Evolutionary conservation across 768 basidiomycete species (phyloP).

Genomic region (Rhodotorula graminis): DNA sequence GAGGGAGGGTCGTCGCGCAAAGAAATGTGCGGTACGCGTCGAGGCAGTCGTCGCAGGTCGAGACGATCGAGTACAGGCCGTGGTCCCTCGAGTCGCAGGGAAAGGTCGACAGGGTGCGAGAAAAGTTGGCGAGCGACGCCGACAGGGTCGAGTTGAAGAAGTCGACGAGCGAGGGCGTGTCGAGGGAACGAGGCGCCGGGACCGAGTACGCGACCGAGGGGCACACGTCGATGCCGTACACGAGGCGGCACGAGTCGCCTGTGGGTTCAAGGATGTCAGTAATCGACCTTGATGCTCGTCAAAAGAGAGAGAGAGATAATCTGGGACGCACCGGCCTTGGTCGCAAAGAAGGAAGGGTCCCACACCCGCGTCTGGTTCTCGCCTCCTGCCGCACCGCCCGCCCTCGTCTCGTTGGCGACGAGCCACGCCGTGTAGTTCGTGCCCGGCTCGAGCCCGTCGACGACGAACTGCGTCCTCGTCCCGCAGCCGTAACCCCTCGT

Average conservation of each 20-base stretch:
- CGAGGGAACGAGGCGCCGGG: slow-evolving; percentile 57
- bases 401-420: slow-evolving; percentile 47
- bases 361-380: slow-evolving; percentile 56
- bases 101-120: slow-evolving; percentile 63
- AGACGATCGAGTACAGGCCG: slow-evolving; percentile 71
- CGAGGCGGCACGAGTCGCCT: slow-evolving; percentile 56
- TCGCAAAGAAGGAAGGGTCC: slow-evolving; percentile 66
- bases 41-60: slow-evolving; percentile 71
- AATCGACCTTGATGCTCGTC: no score
- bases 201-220: slow-evolving; percentile 65
- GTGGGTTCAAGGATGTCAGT: no score
- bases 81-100: slow-evolving; percentile 60
- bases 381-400: background rate
- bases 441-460: slow-evolving; percentile 57
- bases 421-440: slow-evolving; percentile 78
- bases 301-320: no score
- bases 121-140: slow-evolving; percentile 65
- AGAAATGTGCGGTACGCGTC: slow-evolving; percentile 70
- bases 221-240: slow-evolving; percentile 68
- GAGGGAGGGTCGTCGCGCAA: slow-evolving; percentile 66
- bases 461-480: slow-evolving; percentile 65
- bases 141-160: slow-evolving; percentile 36
- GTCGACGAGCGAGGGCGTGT: slow-evolving; percentile 56
- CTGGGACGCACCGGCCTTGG: slow-evolving; percentile 67
- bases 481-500: slow-evolving; percentile 48